Evolutionary conservation across 345 rosid genomes (phyloP).

Genomic region (Pelargonium nanum): DNA sequence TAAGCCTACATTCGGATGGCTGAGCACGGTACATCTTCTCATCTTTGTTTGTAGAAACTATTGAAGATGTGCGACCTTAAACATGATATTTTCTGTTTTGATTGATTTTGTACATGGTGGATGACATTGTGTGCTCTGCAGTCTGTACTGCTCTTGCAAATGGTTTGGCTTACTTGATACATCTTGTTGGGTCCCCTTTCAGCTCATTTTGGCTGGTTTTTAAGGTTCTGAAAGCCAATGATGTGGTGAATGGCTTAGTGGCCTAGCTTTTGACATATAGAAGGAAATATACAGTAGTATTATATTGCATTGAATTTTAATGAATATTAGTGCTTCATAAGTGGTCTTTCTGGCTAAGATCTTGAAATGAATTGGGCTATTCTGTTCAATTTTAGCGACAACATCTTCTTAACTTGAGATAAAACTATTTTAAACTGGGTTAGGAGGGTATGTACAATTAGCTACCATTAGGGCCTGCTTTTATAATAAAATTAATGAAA

Average conservation of each 20-base stretch:
- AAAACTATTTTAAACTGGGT: too few relatives aligned
- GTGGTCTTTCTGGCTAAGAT: background rate
- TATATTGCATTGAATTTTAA: background rate
- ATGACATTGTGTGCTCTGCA: too few relatives aligned
- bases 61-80: background rate
- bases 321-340: background rate
- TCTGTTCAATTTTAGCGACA: too few relatives aligned
- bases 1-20: constrained; percentile 75
- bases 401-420: too few relatives aligned
- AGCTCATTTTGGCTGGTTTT: background rate
- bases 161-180: background rate
- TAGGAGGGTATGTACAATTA: too few relatives aligned
- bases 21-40: constrained; percentile 46
- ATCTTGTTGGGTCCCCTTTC: background rate
- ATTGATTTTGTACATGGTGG: constrained; percentile 1
- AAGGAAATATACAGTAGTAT: background rate
- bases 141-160: background rate
- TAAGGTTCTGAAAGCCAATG: background rate
- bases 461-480: too few relatives aligned
- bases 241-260: background rate
- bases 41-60: constrained; percentile 1
- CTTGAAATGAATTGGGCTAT: too few relatives aligned
- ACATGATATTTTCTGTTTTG: background rate
- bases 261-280: too few relatives aligned
- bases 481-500: too few relatives aligned